Evolutionary conservation across 164 flowering plant species (phyloP).

Genomic region (Umbilicus rupestris): DNA sequence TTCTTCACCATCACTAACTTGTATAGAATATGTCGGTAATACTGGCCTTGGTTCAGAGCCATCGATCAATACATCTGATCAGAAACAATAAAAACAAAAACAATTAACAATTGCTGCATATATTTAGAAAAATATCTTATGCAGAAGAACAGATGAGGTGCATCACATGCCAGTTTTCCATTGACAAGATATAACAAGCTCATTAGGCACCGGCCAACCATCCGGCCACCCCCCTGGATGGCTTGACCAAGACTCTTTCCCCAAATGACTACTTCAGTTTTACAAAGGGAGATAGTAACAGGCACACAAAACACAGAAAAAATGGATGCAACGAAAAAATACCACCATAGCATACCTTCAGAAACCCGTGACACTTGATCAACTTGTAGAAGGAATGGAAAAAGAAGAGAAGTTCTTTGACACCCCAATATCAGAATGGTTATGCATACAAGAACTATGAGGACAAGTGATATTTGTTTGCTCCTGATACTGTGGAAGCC

Average conservation of each 20-base stretch:
- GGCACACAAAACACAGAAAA: not conserved
- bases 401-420: constrained; percentile 38
- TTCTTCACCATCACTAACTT: not conserved
- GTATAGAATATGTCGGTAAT: not conserved
- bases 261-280: too few species aligned
- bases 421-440: constrained; percentile 52
- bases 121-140: too few species aligned
- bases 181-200: not conserved
- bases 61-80: not conserved
- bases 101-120: not conserved
- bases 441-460: constrained; percentile 37
- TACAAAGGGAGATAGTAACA: not conserved
- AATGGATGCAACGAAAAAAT: not conserved
- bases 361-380: constrained; percentile 21
- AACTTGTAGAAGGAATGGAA: constrained; percentile 33
- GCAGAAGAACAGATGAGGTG: too few species aligned
- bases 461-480: constrained; percentile 37
- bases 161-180: too few species aligned
- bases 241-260: too few species aligned
- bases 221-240: too few species aligned
- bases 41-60: constrained; percentile 1
- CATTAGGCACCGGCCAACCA: not conserved
- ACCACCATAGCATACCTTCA: constrained; percentile 32
- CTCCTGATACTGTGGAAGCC: constrained; percentile 35
- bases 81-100: not conserved